Base-by-base conservation (phyloP, 129 eudicot genomes). In the Centaurea solstitialis region DNA sequence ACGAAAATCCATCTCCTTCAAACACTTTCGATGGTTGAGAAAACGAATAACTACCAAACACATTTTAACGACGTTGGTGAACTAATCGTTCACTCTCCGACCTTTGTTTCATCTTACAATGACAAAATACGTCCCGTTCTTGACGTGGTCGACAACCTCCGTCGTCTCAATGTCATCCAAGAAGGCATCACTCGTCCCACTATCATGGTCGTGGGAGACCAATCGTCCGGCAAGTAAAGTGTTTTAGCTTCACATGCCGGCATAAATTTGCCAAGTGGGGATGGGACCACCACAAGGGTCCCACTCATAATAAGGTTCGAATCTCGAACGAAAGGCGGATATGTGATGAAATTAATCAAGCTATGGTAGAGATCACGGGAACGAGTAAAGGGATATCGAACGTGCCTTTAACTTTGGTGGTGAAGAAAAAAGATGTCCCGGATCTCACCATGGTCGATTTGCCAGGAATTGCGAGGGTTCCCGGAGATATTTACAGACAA, bases 401-500 rank as follows among this genome's bases (percentile, higher is more conserved):
- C 17, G 9, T 76, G 30, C 30, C 30, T 26, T 26, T 26, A 26
- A 26, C 30, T 26, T 26, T 26, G 30, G 30, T 26, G 30, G 79
- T 83, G 1, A 83, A 57, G 74, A 83, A 83, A 50, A 70, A 24
- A 3, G 82, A 82, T 3, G 82, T 77, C 1, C 86, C 86, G 8
- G 86, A 83, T 22, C 59, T 83, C 7, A 83, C 86, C 38, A 71
- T 83, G 86, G 82, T 83, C 6, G 86, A 76, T 72, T 68, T 83
- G 15, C 87, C 87, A 1, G 83, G 83, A 7, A 77, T 83, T 39
- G 72, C 87, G 12, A 24, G 87, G 13, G 87, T 77, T 12, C 79
- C 83, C 1, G 69, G 78, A 13, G 76, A 83, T 22, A 83, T 83
- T 1, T 77, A 83, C 35, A 83, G 78, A 9, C 79, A 77, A 18